phyloP scores from a whole-genome alignment of 78 protist species.

The Guillardia theta region DNA sequence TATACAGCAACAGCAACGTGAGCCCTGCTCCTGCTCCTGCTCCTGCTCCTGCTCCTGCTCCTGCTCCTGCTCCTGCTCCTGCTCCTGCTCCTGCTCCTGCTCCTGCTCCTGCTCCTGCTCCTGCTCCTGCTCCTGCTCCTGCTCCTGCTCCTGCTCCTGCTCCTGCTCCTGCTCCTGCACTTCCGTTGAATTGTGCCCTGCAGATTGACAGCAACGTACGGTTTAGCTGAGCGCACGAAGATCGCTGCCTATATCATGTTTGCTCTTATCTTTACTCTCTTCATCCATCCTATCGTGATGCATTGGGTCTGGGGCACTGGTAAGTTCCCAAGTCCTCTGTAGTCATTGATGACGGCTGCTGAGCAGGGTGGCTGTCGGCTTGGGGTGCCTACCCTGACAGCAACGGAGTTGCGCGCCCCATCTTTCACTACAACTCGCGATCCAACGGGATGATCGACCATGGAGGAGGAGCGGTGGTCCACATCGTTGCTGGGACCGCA shows the following conservation, averaged over 20 bases:
- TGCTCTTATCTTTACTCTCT: background rate
- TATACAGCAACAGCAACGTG: too few species aligned
- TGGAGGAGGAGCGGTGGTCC: constrained; percentile 65
- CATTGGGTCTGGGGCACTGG: constrained; percentile 64
- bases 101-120: too few species aligned
- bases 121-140: too few species aligned
- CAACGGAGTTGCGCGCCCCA: background rate
- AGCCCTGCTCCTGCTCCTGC: too few species aligned
- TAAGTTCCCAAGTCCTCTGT: too few species aligned
- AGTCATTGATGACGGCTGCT: too few species aligned
- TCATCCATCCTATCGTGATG: constrained; percentile 69
- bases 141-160: too few species aligned
- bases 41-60: too few species aligned
- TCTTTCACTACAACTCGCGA: background rate
- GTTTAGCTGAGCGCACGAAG: constrained; percentile 64
- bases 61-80: too few species aligned
- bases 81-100: too few species aligned
- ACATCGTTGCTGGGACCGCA: constrained; percentile 85
- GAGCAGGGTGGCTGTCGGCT: background rate
- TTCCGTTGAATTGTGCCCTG: too few species aligned
- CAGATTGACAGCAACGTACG: constrained; percentile 64
- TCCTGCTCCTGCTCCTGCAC: too few species aligned
- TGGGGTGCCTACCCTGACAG: background rate
- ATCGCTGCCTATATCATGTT: constrained; percentile 56
- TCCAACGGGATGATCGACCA: background rate